Conservation (phyloP, 345 rosid genomes). For the Citrus glauca region DNA sequence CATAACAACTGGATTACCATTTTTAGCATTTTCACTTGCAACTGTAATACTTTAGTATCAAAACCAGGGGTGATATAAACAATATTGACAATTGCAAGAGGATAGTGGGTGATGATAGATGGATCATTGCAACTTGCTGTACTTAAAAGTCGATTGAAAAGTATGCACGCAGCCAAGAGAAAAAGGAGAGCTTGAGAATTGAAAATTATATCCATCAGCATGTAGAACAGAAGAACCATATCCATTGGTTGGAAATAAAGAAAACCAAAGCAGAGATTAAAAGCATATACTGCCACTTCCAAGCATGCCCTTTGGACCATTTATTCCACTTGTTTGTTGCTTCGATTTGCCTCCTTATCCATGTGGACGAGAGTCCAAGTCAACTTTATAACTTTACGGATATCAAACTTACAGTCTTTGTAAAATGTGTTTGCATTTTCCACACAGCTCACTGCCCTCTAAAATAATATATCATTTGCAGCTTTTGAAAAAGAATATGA, state of each 20-base stretch:
- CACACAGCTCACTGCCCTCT: background rate
- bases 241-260: background rate
- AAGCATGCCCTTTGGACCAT: background rate
- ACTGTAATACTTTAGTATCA: too few species aligned
- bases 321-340: background rate
- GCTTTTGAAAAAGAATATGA: background rate
- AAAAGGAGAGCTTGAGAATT: background rate
- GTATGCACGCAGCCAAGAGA: background rate
- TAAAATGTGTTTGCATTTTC: background rate
- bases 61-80: too few species aligned
- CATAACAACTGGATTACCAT: background rate
- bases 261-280: background rate
- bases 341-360: conserved; percentile 9
- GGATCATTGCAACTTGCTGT: background rate
- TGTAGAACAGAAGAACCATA: background rate
- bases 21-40: background rate
- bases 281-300: background rate
- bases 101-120: background rate
- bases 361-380: conserved; percentile 14
- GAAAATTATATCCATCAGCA: background rate
- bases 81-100: background rate
- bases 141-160: background rate
- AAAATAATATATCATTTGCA: background rate
- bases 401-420: background rate
- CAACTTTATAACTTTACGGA: background rate